phyloP scores from a whole-genome alignment of 2,329 filamentous ascomycete genomes.

The Epichloe festucae region DNA sequence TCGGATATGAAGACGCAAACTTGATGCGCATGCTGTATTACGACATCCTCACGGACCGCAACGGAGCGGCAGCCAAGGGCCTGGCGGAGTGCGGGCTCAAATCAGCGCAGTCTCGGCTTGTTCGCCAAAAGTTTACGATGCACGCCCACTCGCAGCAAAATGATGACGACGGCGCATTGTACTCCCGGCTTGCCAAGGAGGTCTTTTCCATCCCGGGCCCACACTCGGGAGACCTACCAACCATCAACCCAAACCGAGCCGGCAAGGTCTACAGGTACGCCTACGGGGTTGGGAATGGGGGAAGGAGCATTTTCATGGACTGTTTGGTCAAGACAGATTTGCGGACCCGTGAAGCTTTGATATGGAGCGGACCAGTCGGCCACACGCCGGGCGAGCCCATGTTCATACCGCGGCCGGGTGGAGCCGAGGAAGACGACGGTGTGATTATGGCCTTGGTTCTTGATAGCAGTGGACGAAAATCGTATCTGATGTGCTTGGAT shows the following conservation, averaged over 20 bases:
- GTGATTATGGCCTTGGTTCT: slow-evolving; percentile 50
- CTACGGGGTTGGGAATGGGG: slow-evolving; percentile 45
- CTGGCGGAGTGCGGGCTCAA: slow-evolving; percentile 28
- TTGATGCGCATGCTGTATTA: slow-evolving; percentile 58
- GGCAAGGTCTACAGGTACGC: slow-evolving; percentile 45
- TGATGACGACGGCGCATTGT: slow-evolving; percentile 6
- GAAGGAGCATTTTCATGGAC: slow-evolving; percentile 48
- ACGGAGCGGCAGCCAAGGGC: slow-evolving; percentile 31
- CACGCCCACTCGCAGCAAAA: slow-evolving; percentile 8
- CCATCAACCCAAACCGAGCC: slow-evolving; percentile 45
- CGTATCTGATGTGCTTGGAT: slow-evolving; percentile 54
- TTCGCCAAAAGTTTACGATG: slow-evolving; percentile 31
- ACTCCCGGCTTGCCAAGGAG: slow-evolving; percentile 16
- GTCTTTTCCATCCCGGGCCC: slow-evolving; percentile 36
- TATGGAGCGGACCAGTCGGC: slow-evolving; percentile 43
- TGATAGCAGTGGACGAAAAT: slow-evolving; percentile 43
- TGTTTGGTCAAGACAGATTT: slow-evolving; percentile 53
- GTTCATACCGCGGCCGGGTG: slow-evolving; percentile 39
- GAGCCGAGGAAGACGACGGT: slow-evolving; percentile 47
- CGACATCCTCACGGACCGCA: slow-evolving; percentile 46
- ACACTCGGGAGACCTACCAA: slow-evolving; percentile 50
- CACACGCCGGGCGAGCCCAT: slow-evolving; percentile 60
- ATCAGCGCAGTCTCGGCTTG: slow-evolving; percentile 22
- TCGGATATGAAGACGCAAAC: slow-evolving; percentile 50
- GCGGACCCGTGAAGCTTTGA: slow-evolving; percentile 32